Conservation (phyloP, 805 yeast species). For the Yarrowia sp. region DNA sequence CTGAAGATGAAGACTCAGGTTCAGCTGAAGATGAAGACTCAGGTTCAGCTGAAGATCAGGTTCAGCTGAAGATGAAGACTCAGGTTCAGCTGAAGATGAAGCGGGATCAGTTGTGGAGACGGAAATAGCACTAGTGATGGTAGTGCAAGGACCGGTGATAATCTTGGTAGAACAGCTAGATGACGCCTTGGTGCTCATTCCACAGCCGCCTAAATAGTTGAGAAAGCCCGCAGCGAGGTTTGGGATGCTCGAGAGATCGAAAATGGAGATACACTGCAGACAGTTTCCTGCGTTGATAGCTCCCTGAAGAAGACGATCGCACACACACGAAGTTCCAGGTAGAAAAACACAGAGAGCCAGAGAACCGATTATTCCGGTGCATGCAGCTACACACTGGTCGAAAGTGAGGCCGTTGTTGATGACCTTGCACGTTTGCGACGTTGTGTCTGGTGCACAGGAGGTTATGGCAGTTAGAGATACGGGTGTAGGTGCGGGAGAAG, state of each 20-base stretch:
- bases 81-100: too few species aligned
- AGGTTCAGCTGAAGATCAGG: too few species aligned
- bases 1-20: too few species aligned
- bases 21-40: too few species aligned
- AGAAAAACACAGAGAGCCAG: background rate
- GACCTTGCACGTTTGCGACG: background rate
- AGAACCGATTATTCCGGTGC: background rate
- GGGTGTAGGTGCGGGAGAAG: background rate
- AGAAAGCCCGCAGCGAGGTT: background rate
- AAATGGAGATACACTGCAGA: background rate
- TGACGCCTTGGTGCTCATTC: background rate
- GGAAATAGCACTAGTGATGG: background rate
- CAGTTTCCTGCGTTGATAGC: background rate
- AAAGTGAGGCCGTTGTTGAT: background rate
- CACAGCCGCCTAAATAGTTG: background rate
- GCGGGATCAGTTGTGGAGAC: background rate
- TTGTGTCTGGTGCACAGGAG: background rate
- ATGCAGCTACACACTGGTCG: background rate
- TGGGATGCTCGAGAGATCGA: background rate
- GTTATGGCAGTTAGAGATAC: background rate
- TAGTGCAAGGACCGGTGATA: background rate
- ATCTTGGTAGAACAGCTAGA: background rate
- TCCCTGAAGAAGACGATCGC: background rate
- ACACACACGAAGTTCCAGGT: background rate
- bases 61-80: too few species aligned